Evolutionary conservation across 2,329 filamentous ascomycete species (phyloP).

Genomic region (Hysterium pulicare): DNA sequence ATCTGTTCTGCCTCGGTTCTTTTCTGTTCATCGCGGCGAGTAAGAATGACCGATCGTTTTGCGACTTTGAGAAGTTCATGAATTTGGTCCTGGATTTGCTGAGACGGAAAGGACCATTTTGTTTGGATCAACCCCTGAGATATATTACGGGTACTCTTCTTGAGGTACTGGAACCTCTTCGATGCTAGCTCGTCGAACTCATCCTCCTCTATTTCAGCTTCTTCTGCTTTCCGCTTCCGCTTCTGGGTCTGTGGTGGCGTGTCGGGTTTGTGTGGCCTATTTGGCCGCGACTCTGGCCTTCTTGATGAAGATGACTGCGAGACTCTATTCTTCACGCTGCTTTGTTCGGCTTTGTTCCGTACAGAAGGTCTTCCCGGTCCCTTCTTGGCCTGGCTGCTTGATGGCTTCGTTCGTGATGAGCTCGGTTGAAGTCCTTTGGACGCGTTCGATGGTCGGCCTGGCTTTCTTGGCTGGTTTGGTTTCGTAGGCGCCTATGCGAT

Average conservation of each 20-base stretch:
- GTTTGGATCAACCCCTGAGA: conserved; percentile 33
- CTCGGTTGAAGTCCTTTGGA: background rate
- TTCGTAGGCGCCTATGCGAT: conserved; percentile 20
- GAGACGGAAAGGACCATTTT: conserved; percentile 55
- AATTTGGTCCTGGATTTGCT: conserved; percentile 55
- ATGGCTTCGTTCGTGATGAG: conserved; percentile 7
- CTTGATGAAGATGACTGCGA: background rate
- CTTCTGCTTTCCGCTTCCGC: conserved; percentile 19
- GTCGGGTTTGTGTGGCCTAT: too few species aligned
- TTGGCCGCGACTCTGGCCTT: background rate
- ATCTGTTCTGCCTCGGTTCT: conserved; percentile 55
- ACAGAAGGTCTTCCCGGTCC: conserved; percentile 7
- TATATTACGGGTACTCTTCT: conserved; percentile 33
- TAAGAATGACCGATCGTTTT: conserved; percentile 60
- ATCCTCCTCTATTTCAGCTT: conserved; percentile 1
- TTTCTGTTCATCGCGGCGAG: conserved; percentile 46
- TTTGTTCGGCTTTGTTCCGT: background rate
- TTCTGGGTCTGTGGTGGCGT: background rate
- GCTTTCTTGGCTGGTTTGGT: conserved; percentile 17
- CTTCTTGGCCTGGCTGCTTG: conserved; percentile 11
- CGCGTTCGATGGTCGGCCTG: conserved; percentile 21
- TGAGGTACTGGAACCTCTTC: conserved; percentile 31
- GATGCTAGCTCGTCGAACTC: background rate
- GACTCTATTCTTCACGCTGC: background rate
- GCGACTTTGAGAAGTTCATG: conserved; percentile 56